Conservation (phyloP, 2,329 filamentous ascomycete species). For the Fusarium pininemorale region DNA sequence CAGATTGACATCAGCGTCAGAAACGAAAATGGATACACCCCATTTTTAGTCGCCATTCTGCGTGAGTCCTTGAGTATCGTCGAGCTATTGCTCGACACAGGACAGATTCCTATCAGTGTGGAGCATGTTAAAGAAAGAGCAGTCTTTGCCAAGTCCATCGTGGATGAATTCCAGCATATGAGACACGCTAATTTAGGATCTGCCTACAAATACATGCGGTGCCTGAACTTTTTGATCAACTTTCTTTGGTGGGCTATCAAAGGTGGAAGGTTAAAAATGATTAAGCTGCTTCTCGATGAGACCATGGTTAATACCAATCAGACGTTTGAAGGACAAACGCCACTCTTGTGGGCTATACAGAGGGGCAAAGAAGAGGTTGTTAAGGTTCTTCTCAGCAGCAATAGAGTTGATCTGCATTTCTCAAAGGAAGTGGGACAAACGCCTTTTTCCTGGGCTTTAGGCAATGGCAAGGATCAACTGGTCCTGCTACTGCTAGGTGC, state of each 20-base stretch:
- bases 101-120: fast-evolving
- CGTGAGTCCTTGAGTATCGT: fast-evolving
- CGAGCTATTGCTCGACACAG: neutral
- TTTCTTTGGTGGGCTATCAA: fast-evolving
- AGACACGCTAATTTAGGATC: too few species aligned
- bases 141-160: fast-evolving
- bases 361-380: fast-evolving
- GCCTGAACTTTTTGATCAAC: too few species aligned
- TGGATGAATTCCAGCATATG: too few species aligned
- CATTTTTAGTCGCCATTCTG: fast-evolving
- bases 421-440: fast-evolving
- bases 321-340: fast-evolving
- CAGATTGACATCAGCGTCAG: neutral
- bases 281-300: neutral
- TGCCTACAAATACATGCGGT: too few species aligned
- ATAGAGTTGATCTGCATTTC: neutral
- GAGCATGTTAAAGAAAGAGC: fast-evolving
- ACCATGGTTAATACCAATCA: fast-evolving
- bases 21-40: fast-evolving
- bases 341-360: neutral
- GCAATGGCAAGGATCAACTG: fast-evolving
- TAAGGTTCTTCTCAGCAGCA: fast-evolving
- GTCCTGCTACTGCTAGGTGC: neutral
- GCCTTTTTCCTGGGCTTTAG: neutral
- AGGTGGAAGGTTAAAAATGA: fast-evolving